Conservation (phyloP, 2,329 filamentous ascomycete genomes). For the Pyricularia grisea region DNA sequence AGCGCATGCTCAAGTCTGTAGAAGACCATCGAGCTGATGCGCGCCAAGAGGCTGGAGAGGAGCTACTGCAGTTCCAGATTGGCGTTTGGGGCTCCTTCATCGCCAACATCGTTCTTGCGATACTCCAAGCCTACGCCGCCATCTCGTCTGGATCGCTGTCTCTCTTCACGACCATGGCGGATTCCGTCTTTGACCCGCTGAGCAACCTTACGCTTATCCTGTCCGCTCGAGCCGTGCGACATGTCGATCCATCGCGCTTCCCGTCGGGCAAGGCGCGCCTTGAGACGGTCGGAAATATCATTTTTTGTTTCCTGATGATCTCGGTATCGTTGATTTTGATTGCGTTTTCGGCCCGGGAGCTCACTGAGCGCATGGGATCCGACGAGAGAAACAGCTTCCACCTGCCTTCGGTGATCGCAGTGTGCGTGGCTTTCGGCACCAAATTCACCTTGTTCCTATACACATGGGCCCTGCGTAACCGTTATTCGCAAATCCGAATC, state of each 20-base stretch:
- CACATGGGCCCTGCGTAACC: constrained; percentile 83
- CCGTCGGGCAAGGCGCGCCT: constrained; percentile 89
- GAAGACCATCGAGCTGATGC: constrained; percentile 82
- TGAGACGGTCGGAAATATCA: constrained; percentile 91
- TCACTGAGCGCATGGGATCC: constrained; percentile 42
- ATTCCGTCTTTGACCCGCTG: constrained; percentile 86
- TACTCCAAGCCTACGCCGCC: constrained; percentile 82
- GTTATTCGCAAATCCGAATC: constrained; percentile 85
- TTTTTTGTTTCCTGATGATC: constrained; percentile 94
- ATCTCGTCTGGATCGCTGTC: constrained; percentile 83
- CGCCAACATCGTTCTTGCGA: constrained; percentile 72
- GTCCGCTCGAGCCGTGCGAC: constrained; percentile 77
- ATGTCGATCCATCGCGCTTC: constrained; percentile 77
- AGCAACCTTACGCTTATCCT: constrained; percentile 83
- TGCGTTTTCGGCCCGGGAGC: constrained; percentile 69
- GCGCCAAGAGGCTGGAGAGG: constrained; percentile 68
- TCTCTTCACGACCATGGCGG: constrained; percentile 95
- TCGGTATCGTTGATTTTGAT: constrained; percentile 87
- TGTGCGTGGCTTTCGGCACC: constrained; percentile 72
- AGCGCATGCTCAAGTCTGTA: constrained; percentile 83
- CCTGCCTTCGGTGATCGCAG: constrained; percentile 75
- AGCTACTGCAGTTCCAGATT: constrained; percentile 67
- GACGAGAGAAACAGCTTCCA: constrained; percentile 58
- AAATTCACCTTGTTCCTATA: constrained; percentile 82
- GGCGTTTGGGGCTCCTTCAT: constrained; percentile 59